Percentiles rank a stretch among this genome's conserved stretches.
Evolutionary conservation across 495 filamentous ascomycete genomes (phyloP).

Genomic region (Lasiosphaeria miniovina): DNA sequence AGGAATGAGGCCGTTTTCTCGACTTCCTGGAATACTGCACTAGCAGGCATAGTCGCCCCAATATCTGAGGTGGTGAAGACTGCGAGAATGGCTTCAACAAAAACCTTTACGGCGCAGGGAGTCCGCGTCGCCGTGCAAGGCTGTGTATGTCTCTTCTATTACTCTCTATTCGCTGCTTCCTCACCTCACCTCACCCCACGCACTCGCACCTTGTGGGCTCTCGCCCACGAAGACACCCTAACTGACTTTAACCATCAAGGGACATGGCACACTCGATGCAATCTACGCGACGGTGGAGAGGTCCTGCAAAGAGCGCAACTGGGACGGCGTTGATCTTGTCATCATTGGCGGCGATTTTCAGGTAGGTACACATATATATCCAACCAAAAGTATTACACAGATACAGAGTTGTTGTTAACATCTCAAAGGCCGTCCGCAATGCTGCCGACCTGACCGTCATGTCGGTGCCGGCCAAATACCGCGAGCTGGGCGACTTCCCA

Average conservation of each 20-base stretch:
- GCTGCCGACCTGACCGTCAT: slow-evolving; percentile 80
- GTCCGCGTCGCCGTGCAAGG: slow-evolving; percentile 67
- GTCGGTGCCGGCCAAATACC: slow-evolving; percentile 81
- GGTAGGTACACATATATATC: slow-evolving; percentile 38
- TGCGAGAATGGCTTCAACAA: slow-evolving; percentile 11
- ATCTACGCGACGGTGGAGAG: slow-evolving; percentile 76
- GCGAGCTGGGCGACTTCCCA: slow-evolving; percentile 81
- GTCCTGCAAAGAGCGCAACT: slow-evolving; percentile 61
- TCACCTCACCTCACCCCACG: background rate
- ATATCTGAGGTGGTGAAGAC: too few relatives aligned
- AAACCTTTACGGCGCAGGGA: slow-evolving; percentile 26
- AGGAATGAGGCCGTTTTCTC: too few relatives aligned
- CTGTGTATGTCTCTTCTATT: slow-evolving; percentile 57
- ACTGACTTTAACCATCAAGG: slow-evolving; percentile 47
- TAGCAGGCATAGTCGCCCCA: too few relatives aligned
- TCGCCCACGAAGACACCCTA: slow-evolving; percentile 11
- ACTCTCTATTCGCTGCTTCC: too few relatives aligned
- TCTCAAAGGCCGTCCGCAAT: slow-evolving; percentile 73
- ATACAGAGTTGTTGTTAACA: background rate
- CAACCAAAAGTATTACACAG: background rate
- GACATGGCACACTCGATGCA: slow-evolving; percentile 83
- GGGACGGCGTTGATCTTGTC: slow-evolving; percentile 74
- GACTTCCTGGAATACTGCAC: too few relatives aligned
- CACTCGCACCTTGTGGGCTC: background rate
- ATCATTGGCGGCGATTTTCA: slow-evolving; percentile 94